These are phyloP conservation scores for Penicillium sp. DNA, from an alignment of 2,329 filamentous ascomycete species.

Conservation along the genomic window DNA sequence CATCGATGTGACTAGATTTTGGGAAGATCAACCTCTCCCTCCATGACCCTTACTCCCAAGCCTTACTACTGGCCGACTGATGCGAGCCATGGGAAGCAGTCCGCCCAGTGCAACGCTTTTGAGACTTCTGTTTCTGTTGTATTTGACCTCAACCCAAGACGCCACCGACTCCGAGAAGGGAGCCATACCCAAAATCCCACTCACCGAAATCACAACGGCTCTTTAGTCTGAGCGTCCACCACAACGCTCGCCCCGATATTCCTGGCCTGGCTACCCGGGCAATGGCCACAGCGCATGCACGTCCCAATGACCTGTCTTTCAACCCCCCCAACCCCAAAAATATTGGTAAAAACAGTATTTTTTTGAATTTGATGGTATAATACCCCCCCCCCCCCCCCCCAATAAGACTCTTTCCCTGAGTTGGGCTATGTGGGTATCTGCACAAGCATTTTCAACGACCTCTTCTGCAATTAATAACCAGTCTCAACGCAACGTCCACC, in stretches of 20 bases:
- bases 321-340: too few relatives aligned
- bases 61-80: constrained; percentile 58
- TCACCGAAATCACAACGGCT: constrained; percentile 16
- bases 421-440: too few relatives aligned
- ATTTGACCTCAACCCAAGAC: constrained; percentile 17
- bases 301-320: too few relatives aligned
- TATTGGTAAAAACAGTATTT: too few relatives aligned
- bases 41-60: constrained; percentile 50
- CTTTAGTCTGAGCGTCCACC: constrained; percentile 22
- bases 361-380: too few relatives aligned
- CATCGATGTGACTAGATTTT: too few relatives aligned
- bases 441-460: too few relatives aligned
- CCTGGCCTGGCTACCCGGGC: constrained; percentile 23
- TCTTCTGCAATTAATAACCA: too few relatives aligned
- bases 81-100: constrained; percentile 48
- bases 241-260: constrained; percentile 36
- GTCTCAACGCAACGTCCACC: too few relatives aligned
- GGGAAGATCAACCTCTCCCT: too few relatives aligned
- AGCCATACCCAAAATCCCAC: constrained; percentile 7
- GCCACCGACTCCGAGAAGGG: constrained; percentile 11
- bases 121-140: constrained; percentile 25
- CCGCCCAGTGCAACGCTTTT: constrained; percentile 52
- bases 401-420: too few relatives aligned
- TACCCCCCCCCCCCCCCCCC: too few relatives aligned
- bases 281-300: constrained; percentile 12